Conservation (phyloP, 805 yeast species). For the Metschnikowia vanudenii region DNA sequence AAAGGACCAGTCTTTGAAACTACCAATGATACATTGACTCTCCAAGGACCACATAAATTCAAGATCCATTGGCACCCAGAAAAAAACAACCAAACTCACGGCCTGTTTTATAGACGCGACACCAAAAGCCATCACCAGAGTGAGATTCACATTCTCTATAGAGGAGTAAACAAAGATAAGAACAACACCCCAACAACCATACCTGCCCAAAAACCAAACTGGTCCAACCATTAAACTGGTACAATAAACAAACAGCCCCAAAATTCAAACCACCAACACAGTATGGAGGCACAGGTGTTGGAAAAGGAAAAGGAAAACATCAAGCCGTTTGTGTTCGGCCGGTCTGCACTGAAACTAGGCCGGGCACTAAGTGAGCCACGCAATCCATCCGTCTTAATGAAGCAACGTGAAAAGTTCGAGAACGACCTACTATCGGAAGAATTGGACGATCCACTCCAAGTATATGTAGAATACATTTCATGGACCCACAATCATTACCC, state of each 20-base stretch:
- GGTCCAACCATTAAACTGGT: too few relatives aligned
- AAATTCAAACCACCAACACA: neutral
- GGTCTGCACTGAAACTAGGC: conserved; percentile 60
- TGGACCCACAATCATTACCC: conserved; percentile 70
- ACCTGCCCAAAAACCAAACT: too few relatives aligned
- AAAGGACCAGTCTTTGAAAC: too few relatives aligned
- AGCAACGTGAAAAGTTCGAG: conserved; percentile 39
- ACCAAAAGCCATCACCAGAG: too few relatives aligned
- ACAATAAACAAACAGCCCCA: neutral
- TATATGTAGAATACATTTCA: conserved; percentile 67
- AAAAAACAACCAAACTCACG: too few relatives aligned
- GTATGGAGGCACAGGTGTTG: conserved; percentile 22
- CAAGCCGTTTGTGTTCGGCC: conserved; percentile 61
- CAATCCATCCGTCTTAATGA: conserved; percentile 2
- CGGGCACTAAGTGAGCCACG: conserved; percentile 33
- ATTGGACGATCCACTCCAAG: conserved; percentile 80
- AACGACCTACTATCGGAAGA: conserved; percentile 40
- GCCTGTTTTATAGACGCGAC: neutral
- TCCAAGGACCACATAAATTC: too few relatives aligned
- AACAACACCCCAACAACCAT: too few relatives aligned
- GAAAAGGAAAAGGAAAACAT: conserved; percentile 73
- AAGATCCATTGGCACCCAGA: too few relatives aligned
- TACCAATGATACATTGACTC: too few relatives aligned
- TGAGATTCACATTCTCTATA: too few relatives aligned
- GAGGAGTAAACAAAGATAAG: too few relatives aligned